A percentile compares a stretch with the other conserved stretches of the same genome.
These are phyloP conservation scores for Apostasia shenzhenica DNA, from an alignment of 106 monocot genomes.

Conservation along the genomic window DNA sequence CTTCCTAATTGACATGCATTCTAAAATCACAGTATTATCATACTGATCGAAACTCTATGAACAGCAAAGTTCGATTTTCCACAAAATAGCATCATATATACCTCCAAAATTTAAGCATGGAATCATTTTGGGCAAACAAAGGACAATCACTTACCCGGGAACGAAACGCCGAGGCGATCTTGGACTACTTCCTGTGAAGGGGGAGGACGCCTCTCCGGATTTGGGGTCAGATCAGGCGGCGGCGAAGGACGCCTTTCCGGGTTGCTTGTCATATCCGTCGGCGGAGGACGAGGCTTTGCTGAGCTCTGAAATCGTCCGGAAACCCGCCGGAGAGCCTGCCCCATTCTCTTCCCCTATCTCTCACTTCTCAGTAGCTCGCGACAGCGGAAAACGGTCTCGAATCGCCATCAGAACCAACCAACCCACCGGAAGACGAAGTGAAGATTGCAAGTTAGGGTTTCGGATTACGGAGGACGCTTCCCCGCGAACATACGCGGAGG, in stretches of 20 bases:
- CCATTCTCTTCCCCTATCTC: constrained; percentile 6
- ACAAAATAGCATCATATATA: too few species aligned
- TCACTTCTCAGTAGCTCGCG: background rate
- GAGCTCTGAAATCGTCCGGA: constrained; percentile 12
- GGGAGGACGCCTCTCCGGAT: background rate
- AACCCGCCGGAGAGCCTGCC: constrained; percentile 23
- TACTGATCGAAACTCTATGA: too few species aligned
- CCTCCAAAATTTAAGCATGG: too few species aligned
- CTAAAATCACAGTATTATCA: too few species aligned
- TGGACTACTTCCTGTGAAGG: background rate
- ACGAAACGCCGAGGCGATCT: constrained; percentile 4
- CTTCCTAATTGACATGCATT: too few species aligned
- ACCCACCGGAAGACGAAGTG: background rate
- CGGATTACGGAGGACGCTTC: too few species aligned
- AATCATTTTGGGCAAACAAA: too few species aligned
- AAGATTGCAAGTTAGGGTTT: too few species aligned
- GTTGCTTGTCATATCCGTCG: background rate
- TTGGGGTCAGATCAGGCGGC: background rate
- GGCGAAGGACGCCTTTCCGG: background rate
- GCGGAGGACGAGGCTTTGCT: background rate
- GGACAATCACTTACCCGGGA: constrained; percentile 4
- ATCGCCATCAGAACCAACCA: background rate
- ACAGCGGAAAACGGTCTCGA: background rate
- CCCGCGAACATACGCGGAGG: too few species aligned
- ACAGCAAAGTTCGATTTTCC: too few species aligned